Evolutionary conservation across 164 flowering plant species (phyloP).

Genomic region (Macadamia integrifolia): DNA sequence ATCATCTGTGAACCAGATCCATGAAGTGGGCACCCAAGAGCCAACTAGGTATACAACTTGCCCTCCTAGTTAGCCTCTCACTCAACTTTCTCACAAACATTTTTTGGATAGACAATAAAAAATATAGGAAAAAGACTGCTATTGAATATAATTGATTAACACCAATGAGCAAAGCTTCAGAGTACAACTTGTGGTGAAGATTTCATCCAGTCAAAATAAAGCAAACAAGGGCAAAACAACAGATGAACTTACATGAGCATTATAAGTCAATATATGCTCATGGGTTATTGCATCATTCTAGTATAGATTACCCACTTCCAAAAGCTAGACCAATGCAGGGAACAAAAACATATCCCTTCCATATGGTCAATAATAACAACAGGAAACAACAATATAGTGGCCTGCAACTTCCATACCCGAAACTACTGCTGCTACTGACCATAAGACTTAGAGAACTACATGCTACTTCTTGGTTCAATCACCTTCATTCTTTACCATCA

Average conservation of each 20-base stretch:
- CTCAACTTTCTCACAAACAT: no score
- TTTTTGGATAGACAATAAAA: no score
- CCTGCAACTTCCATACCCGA: slow-evolving; percentile 6
- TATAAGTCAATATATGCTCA: neutral
- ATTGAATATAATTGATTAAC: neutral
- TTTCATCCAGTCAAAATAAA: neutral
- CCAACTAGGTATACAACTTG: no score
- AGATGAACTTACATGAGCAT: neutral
- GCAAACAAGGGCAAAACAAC: neutral
- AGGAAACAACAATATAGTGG: slow-evolving; percentile 4
- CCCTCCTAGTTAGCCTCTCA: no score
- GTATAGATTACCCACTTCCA: neutral
- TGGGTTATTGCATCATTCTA: neutral
- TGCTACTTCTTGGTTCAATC: neutral
- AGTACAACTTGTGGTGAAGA: neutral
- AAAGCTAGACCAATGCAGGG: neutral
- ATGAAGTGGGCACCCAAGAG: no score
- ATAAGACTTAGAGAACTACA: neutral
- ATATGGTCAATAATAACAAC: slow-evolving; percentile 1
- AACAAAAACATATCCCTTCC: slow-evolving; percentile 4
- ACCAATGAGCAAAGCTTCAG: neutral
- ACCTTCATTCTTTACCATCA: slow-evolving; percentile 86
- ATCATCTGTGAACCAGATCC: no score
- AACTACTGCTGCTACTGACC: neutral
- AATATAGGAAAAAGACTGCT: neutral